Evolutionary conservation across 192 early-diverging fungal species (phyloP).

Genomic region (Thamnidium elegans): DNA sequence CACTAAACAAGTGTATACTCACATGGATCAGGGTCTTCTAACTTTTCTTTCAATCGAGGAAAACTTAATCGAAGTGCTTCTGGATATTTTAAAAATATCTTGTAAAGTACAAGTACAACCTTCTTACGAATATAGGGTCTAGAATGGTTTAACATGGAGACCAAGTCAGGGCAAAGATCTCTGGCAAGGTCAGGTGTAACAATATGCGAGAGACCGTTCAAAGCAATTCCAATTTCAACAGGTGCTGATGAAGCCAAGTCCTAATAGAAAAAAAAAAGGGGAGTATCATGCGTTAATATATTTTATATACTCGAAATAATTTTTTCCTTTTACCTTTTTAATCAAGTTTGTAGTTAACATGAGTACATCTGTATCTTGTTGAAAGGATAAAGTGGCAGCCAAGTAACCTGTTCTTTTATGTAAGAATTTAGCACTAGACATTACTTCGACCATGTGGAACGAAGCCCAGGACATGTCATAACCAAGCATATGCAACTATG

Average conservation of each 20-base stretch:
- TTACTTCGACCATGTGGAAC: conserved; percentile 95
- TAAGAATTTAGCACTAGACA: conserved; percentile 83
- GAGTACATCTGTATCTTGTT: conserved; percentile 90
- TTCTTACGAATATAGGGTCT: conserved; percentile 91
- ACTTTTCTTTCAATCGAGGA: conserved; percentile 77
- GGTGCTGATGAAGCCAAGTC: conserved; percentile 83
- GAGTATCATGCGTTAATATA: not conserved
- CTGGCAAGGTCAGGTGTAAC: conserved; percentile 88
- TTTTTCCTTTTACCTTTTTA: conserved; percentile 70
- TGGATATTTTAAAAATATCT: conserved; percentile 86
- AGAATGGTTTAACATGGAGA: conserved; percentile 89
- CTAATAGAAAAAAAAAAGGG: conserved; percentile 36
- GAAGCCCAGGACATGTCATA: conserved; percentile 97
- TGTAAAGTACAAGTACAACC: conserved; percentile 84
- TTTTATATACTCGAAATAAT: not conserved
- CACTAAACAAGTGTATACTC: conserved; percentile 16
- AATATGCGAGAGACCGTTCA: conserved; percentile 90
- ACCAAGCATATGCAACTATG: conserved; percentile 92
- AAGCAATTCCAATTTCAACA: conserved; percentile 83
- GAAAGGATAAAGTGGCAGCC: conserved; percentile 86
- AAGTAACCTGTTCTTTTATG: conserved; percentile 92
- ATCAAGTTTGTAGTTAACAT: conserved; percentile 97
- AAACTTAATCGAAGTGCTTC: conserved; percentile 82
- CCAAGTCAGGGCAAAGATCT: conserved; percentile 82
- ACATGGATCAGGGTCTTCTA: conserved; percentile 93